These are phyloP conservation scores for Chytriomyces sp. DNA, from an alignment of 192 early-diverging fungal genomes.

Conservation along the genomic window DNA sequence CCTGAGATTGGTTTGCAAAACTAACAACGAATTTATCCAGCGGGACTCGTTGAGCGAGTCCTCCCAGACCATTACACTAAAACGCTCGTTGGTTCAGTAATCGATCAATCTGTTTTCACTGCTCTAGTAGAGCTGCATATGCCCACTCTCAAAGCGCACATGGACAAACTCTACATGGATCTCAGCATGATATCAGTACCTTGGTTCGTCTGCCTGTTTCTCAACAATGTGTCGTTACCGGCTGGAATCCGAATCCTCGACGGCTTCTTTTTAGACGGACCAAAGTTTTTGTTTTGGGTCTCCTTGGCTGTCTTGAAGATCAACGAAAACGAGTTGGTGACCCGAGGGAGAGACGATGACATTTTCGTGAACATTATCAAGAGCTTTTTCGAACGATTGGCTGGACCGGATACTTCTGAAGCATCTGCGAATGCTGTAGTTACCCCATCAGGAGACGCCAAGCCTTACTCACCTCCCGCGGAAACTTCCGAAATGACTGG, in stretches of 20 bases:
- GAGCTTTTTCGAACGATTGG: conserved; percentile 58
- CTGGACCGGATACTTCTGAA: conserved; percentile 34
- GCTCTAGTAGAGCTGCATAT: conserved; percentile 52
- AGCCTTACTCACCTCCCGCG: conserved; percentile 25
- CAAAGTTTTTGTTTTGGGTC: conserved; percentile 68
- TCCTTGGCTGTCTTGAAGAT: conserved; percentile 60
- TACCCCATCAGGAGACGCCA: conserved; percentile 13
- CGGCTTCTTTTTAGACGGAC: conserved; percentile 67
- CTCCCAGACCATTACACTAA: conserved; percentile 68
- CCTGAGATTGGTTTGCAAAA: neutral
- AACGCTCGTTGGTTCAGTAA: conserved; percentile 64
- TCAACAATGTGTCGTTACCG: conserved; percentile 58
- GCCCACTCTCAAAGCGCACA: conserved; percentile 51
- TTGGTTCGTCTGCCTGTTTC: conserved; percentile 66
- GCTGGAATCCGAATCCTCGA: conserved; percentile 61
- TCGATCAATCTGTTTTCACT: conserved; percentile 63
- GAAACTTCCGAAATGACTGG: conserved; percentile 47
- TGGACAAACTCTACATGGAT: conserved; percentile 63
- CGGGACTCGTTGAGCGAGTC: conserved; percentile 60
- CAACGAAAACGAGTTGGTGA: conserved; percentile 56
- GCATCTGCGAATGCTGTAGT: conserved; percentile 10
- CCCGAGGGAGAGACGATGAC: conserved; percentile 58
- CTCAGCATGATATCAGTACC: conserved; percentile 63
- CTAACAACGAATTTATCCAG: conserved; percentile 26
- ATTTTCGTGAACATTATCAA: conserved; percentile 61